Conservation (phyloP, 257 asterid genomes). For the Solanum dulcamara region DNA sequence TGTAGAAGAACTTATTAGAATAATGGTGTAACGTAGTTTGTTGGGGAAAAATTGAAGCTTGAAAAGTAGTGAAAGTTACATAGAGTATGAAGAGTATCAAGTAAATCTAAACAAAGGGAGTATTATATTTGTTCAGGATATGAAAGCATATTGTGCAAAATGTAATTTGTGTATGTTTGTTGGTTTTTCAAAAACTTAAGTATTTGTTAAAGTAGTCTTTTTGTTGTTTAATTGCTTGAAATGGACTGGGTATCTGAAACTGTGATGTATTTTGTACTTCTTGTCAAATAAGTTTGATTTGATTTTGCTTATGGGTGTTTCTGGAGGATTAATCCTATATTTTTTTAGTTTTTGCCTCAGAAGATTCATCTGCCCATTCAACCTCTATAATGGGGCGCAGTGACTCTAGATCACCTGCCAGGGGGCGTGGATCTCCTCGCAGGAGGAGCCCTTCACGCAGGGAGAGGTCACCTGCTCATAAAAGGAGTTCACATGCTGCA, state of each 20-base stretch:
- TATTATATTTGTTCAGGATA: not conserved
- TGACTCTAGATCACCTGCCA: constrained; percentile 49
- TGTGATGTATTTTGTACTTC: not conserved
- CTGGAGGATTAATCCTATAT: not conserved
- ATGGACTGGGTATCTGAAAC: not conserved
- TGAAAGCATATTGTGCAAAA: not conserved
- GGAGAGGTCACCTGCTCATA: constrained; percentile 53
- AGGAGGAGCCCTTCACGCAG: constrained; percentile 42
- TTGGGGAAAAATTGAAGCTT: not conserved
- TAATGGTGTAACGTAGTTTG: not conserved
- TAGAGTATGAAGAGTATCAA: not conserved
- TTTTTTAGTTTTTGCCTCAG: not conserved
- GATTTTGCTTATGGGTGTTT: not conserved
- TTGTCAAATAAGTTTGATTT: not conserved
- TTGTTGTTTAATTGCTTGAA: not conserved
- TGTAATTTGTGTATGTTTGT: not conserved
- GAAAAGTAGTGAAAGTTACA: not conserved
- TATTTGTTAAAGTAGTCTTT: not conserved
- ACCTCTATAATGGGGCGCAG: constrained; percentile 42
- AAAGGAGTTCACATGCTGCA: constrained; percentile 33
- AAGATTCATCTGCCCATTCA: not conserved
- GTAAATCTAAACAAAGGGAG: not conserved
- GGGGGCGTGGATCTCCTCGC: constrained; percentile 46
- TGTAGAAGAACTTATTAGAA: not conserved
- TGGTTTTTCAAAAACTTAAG: not conserved